A percentile compares a stretch with the other conserved stretches of the same genome.
Evolutionary conservation across 164 flowering plant species (phyloP).

Genomic region (Chimonanthus praecox): DNA sequence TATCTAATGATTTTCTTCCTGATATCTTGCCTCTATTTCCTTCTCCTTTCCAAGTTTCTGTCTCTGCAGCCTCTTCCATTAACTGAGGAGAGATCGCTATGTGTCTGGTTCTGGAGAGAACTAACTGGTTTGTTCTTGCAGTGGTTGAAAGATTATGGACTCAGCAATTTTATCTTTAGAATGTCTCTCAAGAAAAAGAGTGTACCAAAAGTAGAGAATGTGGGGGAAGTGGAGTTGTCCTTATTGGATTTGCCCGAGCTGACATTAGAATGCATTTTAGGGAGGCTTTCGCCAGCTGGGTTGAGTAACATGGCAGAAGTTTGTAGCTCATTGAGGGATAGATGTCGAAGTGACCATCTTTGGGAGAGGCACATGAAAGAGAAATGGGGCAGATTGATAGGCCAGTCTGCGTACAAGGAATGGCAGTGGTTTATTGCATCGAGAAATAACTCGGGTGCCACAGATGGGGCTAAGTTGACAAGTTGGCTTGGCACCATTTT

Average conservation of each 20-base stretch:
- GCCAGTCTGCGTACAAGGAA: constrained; percentile 58
- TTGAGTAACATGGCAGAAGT: constrained; percentile 71
- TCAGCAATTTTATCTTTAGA: constrained; percentile 3
- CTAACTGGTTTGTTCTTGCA: constrained; percentile 21
- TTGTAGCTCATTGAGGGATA: constrained; percentile 71
- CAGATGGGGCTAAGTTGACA: constrained; percentile 25
- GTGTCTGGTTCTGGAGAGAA: constrained; percentile 41
- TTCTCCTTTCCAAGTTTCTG: constrained; percentile 60
- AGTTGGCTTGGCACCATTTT: constrained; percentile 34
- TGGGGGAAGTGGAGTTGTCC: constrained; percentile 31
- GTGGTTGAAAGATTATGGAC: constrained; percentile 6
- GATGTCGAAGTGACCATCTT: constrained; percentile 63
- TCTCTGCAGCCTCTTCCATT: constrained; percentile 41
- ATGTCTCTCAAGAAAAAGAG: constrained; percentile 36
- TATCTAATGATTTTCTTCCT: constrained; percentile 63
- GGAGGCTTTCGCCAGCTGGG: constrained; percentile 61
- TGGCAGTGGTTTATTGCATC: constrained; percentile 67
- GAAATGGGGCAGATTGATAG: constrained; percentile 77
- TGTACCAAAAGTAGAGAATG: constrained; percentile 24
- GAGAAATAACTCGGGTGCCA: constrained; percentile 19
- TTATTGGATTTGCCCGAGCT: constrained; percentile 84
- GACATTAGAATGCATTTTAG: constrained; percentile 78
- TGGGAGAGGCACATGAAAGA: constrained; percentile 83
- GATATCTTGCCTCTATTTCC: constrained; percentile 58
- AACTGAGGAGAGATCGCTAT: constrained; percentile 41